phyloP scores from a whole-genome alignment of 495 filamentous ascomycete species.

The Penicillium chermesinum region DNA sequence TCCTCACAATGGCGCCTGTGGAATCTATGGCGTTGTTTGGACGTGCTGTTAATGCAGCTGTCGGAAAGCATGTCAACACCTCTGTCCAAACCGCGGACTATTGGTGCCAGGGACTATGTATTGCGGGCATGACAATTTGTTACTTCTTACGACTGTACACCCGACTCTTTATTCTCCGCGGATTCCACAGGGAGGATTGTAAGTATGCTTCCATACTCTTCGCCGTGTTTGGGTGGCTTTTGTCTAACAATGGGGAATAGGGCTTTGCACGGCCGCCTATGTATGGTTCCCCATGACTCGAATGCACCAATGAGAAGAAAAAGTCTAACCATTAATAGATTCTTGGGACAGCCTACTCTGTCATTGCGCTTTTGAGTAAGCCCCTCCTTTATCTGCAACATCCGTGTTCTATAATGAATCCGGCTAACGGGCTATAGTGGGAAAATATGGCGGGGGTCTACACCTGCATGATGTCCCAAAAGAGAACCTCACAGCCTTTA shows the following conservation, averaged over 20 bases:
- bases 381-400: background rate
- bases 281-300: background rate
- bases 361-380: slow-evolving; percentile 24
- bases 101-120: slow-evolving; percentile 25
- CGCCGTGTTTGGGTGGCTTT: too few species aligned
- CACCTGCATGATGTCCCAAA: slow-evolving; percentile 16
- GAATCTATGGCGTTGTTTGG: background rate
- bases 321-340: slow-evolving; percentile 9
- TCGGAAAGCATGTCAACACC: background rate
- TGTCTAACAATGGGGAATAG: too few species aligned
- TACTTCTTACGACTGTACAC: slow-evolving; percentile 22
- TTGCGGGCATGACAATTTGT: slow-evolving; percentile 22
- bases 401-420: background rate
- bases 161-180: slow-evolving; percentile 18
- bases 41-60: background rate
- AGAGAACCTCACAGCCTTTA: slow-evolving; percentile 15
- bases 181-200: slow-evolving; percentile 28
- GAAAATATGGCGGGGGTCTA: slow-evolving; percentile 23
- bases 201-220: too few species aligned
- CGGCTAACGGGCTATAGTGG: slow-evolving; percentile 12
- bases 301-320: background rate
- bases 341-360: slow-evolving; percentile 23
- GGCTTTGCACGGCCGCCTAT: slow-evolving; percentile 1
- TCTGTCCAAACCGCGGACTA: slow-evolving; percentile 23
- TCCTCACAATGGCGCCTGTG: background rate